These are phyloP conservation scores for Mycena venus DNA, from an alignment of 768 basidiomycete species.

Conservation along the genomic window DNA sequence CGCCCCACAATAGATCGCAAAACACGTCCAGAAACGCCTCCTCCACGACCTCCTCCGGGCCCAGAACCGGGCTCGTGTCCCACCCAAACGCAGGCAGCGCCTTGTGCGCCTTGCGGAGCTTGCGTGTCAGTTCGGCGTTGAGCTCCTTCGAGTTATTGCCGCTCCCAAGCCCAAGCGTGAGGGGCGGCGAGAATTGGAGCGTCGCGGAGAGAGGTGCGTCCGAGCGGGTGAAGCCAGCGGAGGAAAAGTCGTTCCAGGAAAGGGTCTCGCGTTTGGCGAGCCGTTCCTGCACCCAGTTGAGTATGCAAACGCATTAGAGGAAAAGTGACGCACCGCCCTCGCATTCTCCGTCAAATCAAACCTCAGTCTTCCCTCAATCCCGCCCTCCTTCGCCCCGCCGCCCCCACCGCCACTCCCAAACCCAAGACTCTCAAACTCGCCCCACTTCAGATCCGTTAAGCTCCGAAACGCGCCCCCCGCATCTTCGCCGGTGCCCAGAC, in stretches of 20 bases:
- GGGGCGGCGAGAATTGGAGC: conserved; percentile 80
- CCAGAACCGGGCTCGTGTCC: conserved; percentile 90
- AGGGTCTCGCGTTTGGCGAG: conserved; percentile 85
- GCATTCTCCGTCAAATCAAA: conserved; percentile 96
- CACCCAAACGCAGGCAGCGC: conserved; percentile 89
- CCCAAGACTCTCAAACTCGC: conserved; percentile 88
- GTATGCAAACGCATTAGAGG: not conserved
- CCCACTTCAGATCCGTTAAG: conserved; percentile 91
- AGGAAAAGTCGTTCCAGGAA: conserved; percentile 92
- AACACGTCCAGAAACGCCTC: conserved; percentile 92
- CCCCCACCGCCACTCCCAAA: conserved; percentile 67
- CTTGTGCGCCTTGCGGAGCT: conserved; percentile 89
- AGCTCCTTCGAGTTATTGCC: conserved; percentile 72
- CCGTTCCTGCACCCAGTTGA: conserved; percentile 60
- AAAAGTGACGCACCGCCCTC: conserved; percentile 60
- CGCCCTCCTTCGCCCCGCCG: conserved; percentile 51
- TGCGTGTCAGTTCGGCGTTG: conserved; percentile 78
- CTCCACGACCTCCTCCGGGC: conserved; percentile 86
- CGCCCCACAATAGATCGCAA: conserved; percentile 84
- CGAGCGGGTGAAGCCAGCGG: conserved; percentile 83
- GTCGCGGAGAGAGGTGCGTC: conserved; percentile 85
- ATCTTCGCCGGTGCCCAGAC: conserved; percentile 49
- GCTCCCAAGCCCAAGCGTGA: too few relatives aligned
- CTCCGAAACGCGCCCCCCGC: conserved; percentile 82
- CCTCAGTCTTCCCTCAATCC: conserved; percentile 79